phyloP scores from a whole-genome alignment of 306 rosid genomes.

The Cucurbita pepo region DNA sequence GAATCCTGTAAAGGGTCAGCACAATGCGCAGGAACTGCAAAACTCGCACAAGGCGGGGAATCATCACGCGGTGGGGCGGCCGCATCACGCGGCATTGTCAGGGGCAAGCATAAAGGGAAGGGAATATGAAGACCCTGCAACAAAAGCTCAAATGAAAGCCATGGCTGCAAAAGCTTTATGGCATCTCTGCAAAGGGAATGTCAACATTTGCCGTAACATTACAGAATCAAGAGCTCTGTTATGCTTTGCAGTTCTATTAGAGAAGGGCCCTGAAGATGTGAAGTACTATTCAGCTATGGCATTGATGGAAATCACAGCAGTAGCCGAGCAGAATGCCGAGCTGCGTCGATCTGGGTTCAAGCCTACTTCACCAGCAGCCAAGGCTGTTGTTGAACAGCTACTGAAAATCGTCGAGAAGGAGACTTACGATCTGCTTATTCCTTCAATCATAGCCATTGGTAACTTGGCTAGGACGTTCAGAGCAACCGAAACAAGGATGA shows the following conservation, averaged over 20 bases:
- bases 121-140: slow-evolving; percentile 41
- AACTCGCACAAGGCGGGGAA: neutral
- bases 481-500: slow-evolving; percentile 48
- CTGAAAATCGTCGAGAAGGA: slow-evolving; percentile 29
- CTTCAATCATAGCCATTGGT: slow-evolving; percentile 37
- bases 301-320: slow-evolving; percentile 51
- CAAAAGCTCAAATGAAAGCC: slow-evolving; percentile 56
- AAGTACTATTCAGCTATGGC: slow-evolving; percentile 39
- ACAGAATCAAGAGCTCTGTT: slow-evolving; percentile 63
- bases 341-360: slow-evolving; percentile 61
- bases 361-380: slow-evolving; percentile 63
- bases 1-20: neutral
- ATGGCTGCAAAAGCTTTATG: slow-evolving; percentile 63
- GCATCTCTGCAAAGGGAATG: slow-evolving; percentile 42
- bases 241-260: slow-evolving; percentile 55
- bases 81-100: neutral
- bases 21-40: neutral
- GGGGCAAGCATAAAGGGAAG: slow-evolving; percentile 54
- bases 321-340: slow-evolving; percentile 42
- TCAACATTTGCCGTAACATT: slow-evolving; percentile 37
- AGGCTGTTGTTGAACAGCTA: slow-evolving; percentile 48
- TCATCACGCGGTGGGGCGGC: neutral
- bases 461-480: slow-evolving; percentile 60
- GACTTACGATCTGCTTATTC: slow-evolving; percentile 25
- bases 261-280: slow-evolving; percentile 41